phyloP scores from a whole-genome alignment of 192 early-diverging fungal genomes.

The Helicostylum pulchrum region DNA sequence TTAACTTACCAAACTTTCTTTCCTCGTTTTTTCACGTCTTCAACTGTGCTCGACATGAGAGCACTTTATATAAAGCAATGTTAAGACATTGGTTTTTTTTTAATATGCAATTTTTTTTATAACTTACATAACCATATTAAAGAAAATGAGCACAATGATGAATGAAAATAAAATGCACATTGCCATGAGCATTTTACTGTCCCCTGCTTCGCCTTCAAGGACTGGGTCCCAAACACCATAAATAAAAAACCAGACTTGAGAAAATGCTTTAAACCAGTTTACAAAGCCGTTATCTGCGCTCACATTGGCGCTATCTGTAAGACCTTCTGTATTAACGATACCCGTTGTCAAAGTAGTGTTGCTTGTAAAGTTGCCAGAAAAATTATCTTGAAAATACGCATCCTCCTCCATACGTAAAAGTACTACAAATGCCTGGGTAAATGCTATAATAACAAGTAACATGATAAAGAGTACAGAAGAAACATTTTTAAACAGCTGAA shows the following conservation, averaged over 20 bases:
- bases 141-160: constrained; percentile 10
- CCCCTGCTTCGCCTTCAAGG: background rate
- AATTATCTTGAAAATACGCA: constrained; percentile 6
- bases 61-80: background rate
- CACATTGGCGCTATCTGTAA: background rate
- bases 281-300: constrained; percentile 4
- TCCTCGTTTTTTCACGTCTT: background rate
- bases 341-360: too few relatives aligned
- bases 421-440: constrained; percentile 12
- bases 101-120: background rate
- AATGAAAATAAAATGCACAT: constrained; percentile 10
- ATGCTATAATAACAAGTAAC: constrained; percentile 10
- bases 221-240: constrained; percentile 8
- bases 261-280: background rate
- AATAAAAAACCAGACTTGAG: constrained; percentile 9
- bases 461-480: constrained; percentile 6
- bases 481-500: constrained; percentile 5
- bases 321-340: too few relatives aligned
- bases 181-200: constrained; percentile 1
- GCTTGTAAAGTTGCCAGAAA: background rate
- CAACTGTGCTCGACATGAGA: background rate
- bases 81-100: background rate
- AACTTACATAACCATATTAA: constrained; percentile 24
- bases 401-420: background rate
- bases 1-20: background rate